A percentile compares a stretch with the other conserved stretches of the same genome.
These are phyloP conservation scores for Nitzschia sp. DNA, from an alignment of 108 stramenopile genomes.

Conservation along the genomic window DNA sequence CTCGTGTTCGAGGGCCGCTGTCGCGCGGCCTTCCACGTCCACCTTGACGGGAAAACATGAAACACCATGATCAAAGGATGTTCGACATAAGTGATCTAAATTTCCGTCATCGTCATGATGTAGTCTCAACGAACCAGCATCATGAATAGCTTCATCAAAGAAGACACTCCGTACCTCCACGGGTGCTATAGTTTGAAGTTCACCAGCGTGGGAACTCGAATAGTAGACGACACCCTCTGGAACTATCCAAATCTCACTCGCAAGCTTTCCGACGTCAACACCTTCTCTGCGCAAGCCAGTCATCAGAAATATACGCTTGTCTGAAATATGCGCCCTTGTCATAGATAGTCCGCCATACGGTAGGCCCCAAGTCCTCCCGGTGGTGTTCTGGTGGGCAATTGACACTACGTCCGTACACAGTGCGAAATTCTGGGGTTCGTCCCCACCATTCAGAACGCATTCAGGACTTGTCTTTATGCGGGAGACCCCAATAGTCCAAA, in stretches of 20 bases:
- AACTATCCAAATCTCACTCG: slow-evolving; percentile 7
- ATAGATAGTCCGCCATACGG: slow-evolving; percentile 13
- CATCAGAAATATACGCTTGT: slow-evolving; percentile 5
- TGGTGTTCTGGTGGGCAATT: slow-evolving; percentile 6
- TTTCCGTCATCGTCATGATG: slow-evolving; percentile 13
- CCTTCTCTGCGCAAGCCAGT: not conserved
- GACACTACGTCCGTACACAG: slow-evolving; percentile 16
- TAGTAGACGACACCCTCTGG: slow-evolving; percentile 9
- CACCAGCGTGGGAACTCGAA: not conserved
- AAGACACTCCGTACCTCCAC: not conserved
- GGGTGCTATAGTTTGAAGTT: not conserved
- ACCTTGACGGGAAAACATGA: slow-evolving; percentile 7
- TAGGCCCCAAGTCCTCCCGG: slow-evolving; percentile 6
- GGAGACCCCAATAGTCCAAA: slow-evolving; percentile 22
- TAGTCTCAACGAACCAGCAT: slow-evolving; percentile 12
- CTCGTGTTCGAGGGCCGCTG: not conserved
- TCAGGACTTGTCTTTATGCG: slow-evolving; percentile 7
- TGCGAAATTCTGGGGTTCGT: slow-evolving; percentile 12
- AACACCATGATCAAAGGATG: slow-evolving; percentile 9
- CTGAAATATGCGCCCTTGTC: not conserved
- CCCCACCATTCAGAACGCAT: slow-evolving; percentile 4
- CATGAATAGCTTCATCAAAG: not conserved
- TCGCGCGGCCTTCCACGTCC: not conserved
- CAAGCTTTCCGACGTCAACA: not conserved
- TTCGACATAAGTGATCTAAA: slow-evolving; percentile 24